Evolutionary conservation across 1,139 yeast species (phyloP).

Genomic region (Hansenula anomala): DNA sequence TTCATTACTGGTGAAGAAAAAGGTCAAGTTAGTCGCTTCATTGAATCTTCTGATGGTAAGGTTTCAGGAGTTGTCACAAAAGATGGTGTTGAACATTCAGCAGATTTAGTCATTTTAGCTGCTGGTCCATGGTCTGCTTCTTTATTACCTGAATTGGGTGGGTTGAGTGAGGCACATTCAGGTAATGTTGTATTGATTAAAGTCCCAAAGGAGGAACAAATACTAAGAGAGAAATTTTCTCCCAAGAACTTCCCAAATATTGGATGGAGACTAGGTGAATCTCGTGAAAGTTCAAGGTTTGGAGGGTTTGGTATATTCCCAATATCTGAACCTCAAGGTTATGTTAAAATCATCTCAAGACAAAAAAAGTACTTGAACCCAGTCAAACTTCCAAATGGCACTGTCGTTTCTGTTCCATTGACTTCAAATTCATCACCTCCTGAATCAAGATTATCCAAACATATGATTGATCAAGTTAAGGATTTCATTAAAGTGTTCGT

Average conservation of each 20-base stretch:
- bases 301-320: constrained; percentile 22
- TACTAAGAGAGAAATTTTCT: constrained; percentile 26
- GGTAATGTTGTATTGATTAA: constrained; percentile 29
- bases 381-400: constrained; percentile 9
- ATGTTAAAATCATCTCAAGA: constrained; percentile 14
- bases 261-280: constrained; percentile 25
- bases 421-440: constrained; percentile 23
- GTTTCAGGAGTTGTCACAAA: constrained; percentile 16
- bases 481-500: constrained; percentile 22
- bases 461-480: constrained; percentile 21
- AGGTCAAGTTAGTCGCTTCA: constrained; percentile 9
- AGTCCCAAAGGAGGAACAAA: constrained; percentile 27
- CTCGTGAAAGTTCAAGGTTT: constrained; percentile 21
- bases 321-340: constrained; percentile 14
- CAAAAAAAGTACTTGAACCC: constrained; percentile 27
- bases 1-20: constrained; percentile 13
- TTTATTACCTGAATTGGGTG: constrained; percentile 22
- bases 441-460: constrained; percentile 13
- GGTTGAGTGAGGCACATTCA: constrained; percentile 31
- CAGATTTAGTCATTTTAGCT: constrained; percentile 21
- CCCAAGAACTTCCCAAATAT: constrained; percentile 25
- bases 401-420: constrained; percentile 23
- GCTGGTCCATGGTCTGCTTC: constrained; percentile 22
- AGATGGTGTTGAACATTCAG: constrained; percentile 20
- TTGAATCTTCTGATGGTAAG: constrained; percentile 4